Evolutionary conservation across 73 alveolate genomes (phyloP).

Genomic region (Diophrys sp.): DNA sequence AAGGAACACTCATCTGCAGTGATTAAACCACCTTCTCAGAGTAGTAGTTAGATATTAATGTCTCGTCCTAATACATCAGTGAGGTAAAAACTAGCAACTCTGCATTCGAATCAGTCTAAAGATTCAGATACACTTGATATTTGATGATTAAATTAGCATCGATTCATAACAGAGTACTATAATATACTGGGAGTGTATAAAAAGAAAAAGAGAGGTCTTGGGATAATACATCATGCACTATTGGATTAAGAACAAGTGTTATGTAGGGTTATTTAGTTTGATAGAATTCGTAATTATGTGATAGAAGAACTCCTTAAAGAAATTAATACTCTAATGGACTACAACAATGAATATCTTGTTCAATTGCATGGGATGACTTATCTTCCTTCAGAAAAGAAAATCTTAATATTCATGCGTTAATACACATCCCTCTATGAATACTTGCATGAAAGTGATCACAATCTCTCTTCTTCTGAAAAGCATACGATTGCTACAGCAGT

Average conservation of each 20-base stretch:
- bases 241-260: conserved; percentile 36
- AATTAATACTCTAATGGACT: not conserved
- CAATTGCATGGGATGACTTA: not conserved
- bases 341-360: not conserved
- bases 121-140: not conserved
- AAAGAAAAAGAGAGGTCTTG: not conserved
- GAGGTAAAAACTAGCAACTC: not conserved
- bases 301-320: conserved; percentile 39
- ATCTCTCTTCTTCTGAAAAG: not conserved
- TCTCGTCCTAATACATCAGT: not conserved
- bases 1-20: not conserved
- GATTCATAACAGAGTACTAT: not conserved
- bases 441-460: not conserved
- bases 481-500: not conserved
- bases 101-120: not conserved
- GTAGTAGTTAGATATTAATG: not conserved
- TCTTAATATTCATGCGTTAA: not conserved
- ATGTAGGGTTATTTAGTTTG: conserved; percentile 59
- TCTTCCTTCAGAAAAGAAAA: not conserved
- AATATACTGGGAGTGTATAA: not conserved
- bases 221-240: not conserved
- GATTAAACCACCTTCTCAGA: not conserved
- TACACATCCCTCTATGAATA: not conserved
- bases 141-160: no score
- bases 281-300: conserved; percentile 70